Evolutionary conservation across 2,329 filamentous ascomycete species (phyloP).

Genomic region (Seiridium cupressi): DNA sequence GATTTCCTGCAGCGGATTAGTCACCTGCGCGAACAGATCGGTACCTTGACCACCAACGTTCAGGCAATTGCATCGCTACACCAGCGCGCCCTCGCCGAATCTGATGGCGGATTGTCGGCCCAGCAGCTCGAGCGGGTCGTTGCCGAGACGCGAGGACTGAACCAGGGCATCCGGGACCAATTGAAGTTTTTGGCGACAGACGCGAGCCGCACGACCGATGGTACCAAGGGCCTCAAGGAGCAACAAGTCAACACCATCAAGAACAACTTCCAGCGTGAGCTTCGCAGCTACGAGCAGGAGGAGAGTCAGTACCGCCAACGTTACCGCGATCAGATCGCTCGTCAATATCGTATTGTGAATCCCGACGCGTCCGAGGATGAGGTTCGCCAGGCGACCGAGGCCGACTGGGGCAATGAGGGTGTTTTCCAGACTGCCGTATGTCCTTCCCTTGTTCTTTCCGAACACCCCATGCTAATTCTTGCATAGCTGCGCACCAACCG

Average conservation of each 20-base stretch:
- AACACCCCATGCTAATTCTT: slow-evolving; percentile 8
- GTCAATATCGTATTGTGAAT: slow-evolving; percentile 80
- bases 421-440: slow-evolving; percentile 78
- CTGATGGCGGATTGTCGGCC: slow-evolving; percentile 52
- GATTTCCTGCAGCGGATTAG: slow-evolving; percentile 70
- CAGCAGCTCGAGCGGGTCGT: slow-evolving; percentile 66
- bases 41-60: slow-evolving; percentile 64
- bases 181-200: slow-evolving; percentile 75
- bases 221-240: slow-evolving; percentile 63
- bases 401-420: slow-evolving; percentile 75
- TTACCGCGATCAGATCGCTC: slow-evolving; percentile 74
- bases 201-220: slow-evolving; percentile 60
- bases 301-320: slow-evolving; percentile 69
- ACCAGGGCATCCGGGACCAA: slow-evolving; percentile 74
- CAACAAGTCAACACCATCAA: slow-evolving; percentile 69
- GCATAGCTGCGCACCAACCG: slow-evolving; percentile 74
- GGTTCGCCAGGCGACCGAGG: slow-evolving; percentile 65
- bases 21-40: slow-evolving; percentile 66
- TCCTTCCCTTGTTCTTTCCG: slow-evolving; percentile 14
- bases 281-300: slow-evolving; percentile 68
- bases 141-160: slow-evolving; percentile 68
- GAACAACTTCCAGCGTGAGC: slow-evolving; percentile 68
- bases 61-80: slow-evolving; percentile 67
- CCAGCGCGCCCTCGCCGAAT: slow-evolving; percentile 67
- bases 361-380: slow-evolving; percentile 75